Evolutionary conservation across 345 rosid genomes (phyloP).

Genomic region (Viola odorata): DNA sequence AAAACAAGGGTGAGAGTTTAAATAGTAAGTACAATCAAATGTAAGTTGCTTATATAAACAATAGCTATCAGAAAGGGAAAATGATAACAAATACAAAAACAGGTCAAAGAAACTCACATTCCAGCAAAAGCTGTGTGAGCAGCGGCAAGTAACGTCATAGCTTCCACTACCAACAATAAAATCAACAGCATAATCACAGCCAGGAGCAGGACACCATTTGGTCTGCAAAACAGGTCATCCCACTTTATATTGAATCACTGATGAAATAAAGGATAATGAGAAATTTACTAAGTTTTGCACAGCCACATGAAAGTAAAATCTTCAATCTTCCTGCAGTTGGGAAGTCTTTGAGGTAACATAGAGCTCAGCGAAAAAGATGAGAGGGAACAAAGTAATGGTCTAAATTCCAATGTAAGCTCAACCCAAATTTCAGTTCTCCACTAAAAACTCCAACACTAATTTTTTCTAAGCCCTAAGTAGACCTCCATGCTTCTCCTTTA

Average conservation of each 20-base stretch:
- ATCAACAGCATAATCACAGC: constrained; percentile 91
- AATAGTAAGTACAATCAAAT: too few relatives aligned
- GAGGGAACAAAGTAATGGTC: too few relatives aligned
- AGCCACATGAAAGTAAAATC: neutral
- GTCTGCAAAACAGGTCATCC: constrained; percentile 42
- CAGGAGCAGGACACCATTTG: constrained; percentile 99
- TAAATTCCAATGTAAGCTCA: too few relatives aligned
- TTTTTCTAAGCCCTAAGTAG: too few relatives aligned
- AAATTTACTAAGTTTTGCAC: neutral
- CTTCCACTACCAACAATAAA: constrained; percentile 73
- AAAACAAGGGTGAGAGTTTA: neutral
- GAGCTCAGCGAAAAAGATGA: too few relatives aligned
- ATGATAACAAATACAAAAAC: neutral
- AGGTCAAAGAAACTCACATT: constrained; percentile 44
- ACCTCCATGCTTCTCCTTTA: too few relatives aligned
- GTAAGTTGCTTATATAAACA: too few relatives aligned
- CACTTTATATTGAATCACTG: neutral
- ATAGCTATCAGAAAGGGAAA: neutral
- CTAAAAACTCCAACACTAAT: too few relatives aligned
- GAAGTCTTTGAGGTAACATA: neutral
- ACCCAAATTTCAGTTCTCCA: too few relatives aligned
- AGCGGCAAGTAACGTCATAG: constrained; percentile 74
- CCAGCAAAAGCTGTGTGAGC: constrained; percentile 88
- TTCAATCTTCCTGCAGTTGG: neutral
- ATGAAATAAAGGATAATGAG: neutral